Conservation (phyloP, 805 yeast genomes). For the Torulaspora microellipsoides region DNA sequence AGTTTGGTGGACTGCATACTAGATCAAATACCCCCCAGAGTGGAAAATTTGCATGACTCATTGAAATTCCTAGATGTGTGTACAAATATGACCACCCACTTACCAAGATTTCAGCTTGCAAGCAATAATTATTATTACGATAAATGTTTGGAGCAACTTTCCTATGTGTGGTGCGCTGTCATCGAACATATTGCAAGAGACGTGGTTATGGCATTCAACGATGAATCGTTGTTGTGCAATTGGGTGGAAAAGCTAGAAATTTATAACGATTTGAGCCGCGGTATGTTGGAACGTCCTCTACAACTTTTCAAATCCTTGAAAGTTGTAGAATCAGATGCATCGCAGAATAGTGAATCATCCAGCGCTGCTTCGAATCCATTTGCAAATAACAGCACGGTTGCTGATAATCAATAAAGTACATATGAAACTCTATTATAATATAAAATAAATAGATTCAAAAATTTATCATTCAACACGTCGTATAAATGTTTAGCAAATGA, state of each 20-base stretch:
- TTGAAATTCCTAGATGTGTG: conserved; percentile 29
- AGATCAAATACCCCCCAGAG: conserved; percentile 32
- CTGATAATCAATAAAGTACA: conserved; percentile 5
- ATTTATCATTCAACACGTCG: conserved; percentile 5
- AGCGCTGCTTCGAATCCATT: background rate
- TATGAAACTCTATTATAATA: too few species aligned
- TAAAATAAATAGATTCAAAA: background rate
- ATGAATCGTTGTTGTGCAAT: conserved; percentile 14
- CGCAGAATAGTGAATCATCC: background rate
- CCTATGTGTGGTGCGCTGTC: conserved; percentile 32
- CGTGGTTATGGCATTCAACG: conserved; percentile 17
- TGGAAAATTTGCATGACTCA: conserved; percentile 26
- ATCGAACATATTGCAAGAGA: conserved; percentile 28
- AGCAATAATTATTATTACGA: conserved; percentile 36
- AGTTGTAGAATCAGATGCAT: conserved; percentile 10
- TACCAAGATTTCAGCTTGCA: conserved; percentile 33
- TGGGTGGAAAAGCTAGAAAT: conserved; percentile 23
- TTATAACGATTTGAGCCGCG: conserved; percentile 25
- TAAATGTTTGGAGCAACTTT: conserved; percentile 34
- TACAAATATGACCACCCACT: conserved; percentile 26
- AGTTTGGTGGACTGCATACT: conserved; percentile 33
- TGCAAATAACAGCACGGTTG: conserved; percentile 5
- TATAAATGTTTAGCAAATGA: too few species aligned
- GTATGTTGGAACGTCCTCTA: conserved; percentile 25
- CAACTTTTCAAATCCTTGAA: conserved; percentile 23